Evolutionary conservation across 2,329 filamentous ascomycete genomes (phyloP).

Genomic region (Talaromyces sp.): DNA sequence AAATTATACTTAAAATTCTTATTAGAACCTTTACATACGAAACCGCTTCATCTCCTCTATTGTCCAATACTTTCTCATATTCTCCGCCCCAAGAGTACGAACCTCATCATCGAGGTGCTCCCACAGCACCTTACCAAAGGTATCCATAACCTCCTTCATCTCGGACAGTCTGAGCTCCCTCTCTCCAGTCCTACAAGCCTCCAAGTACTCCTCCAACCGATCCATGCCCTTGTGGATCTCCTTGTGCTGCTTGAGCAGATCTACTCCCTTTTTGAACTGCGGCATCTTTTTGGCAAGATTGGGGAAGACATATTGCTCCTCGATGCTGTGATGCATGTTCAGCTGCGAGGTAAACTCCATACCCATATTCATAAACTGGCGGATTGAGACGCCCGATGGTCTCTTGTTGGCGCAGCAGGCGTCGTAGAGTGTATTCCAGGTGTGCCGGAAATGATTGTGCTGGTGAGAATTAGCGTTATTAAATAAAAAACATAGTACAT

Average conservation of each 20-base stretch:
- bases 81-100: constrained; percentile 69
- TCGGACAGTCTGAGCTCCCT: constrained; percentile 51
- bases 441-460: constrained; percentile 71
- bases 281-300: constrained; percentile 72
- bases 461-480: constrained; percentile 28
- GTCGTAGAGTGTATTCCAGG: constrained; percentile 66
- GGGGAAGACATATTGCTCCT: constrained; percentile 78
- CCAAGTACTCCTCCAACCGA: constrained; percentile 60
- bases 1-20: background rate
- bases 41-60: constrained; percentile 67
- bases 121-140: constrained; percentile 75
- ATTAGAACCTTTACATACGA: constrained; percentile 52
- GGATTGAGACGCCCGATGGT: constrained; percentile 59
- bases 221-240: constrained; percentile 75
- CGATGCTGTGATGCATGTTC: constrained; percentile 74
- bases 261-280: constrained; percentile 62
- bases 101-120: constrained; percentile 82
- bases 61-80: constrained; percentile 81
- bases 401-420: constrained; percentile 58
- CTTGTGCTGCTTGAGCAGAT: constrained; percentile 68
- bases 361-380: constrained; percentile 63
- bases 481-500: background rate
- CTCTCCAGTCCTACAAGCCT: constrained; percentile 59
- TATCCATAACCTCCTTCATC: constrained; percentile 68
- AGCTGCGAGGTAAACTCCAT: constrained; percentile 67